Percentiles rank a stretch among this genome's conserved stretches.
These are phyloP conservation scores for Trichoderma asperelloides DNA, from an alignment of 495 filamentous ascomycete genomes.

Conservation along the genomic window DNA sequence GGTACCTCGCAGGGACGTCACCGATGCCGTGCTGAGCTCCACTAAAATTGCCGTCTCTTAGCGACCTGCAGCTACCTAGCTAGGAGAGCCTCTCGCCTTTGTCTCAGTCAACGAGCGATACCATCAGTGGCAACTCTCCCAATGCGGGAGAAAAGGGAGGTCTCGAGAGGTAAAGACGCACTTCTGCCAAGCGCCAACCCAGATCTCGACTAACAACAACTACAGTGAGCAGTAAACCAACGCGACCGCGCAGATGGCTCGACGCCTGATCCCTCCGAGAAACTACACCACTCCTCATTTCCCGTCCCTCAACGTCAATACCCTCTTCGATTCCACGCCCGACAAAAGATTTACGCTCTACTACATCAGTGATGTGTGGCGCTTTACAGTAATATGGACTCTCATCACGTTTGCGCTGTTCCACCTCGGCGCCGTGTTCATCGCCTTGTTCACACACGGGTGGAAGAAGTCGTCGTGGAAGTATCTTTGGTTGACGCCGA, in stretches of 20 bases:
- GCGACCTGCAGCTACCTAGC: background rate
- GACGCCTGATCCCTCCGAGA: conserved; percentile 39
- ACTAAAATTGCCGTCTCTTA: background rate
- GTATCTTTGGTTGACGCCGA: conserved; percentile 65
- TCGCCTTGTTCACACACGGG: conserved; percentile 63
- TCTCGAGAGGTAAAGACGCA: no score
- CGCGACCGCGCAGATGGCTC: background rate
- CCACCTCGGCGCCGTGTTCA: conserved; percentile 60
- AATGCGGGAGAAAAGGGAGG: no score
- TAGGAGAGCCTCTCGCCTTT: background rate
- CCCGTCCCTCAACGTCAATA: conserved; percentile 79
- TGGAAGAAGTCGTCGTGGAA: conserved; percentile 52
- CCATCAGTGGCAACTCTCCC: no score
- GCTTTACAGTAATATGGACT: conserved; percentile 89
- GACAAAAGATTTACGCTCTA: conserved; percentile 57
- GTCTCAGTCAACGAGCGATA: no score
- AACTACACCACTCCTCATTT: conserved; percentile 69
- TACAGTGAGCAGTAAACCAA: background rate
- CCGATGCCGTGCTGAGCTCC: background rate
- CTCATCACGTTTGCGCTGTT: conserved; percentile 57
- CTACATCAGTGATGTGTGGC: conserved; percentile 74
- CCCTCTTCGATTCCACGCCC: conserved; percentile 32
- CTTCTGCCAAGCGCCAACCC: no score
- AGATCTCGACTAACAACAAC: background rate
- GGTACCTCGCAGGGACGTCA: background rate